Percentiles rank a stretch among this genome's conserved stretches.
Evolutionary conservation across 768 basidiomycete genomes (phyloP).

Genomic region (Trametes sanguinea): DNA sequence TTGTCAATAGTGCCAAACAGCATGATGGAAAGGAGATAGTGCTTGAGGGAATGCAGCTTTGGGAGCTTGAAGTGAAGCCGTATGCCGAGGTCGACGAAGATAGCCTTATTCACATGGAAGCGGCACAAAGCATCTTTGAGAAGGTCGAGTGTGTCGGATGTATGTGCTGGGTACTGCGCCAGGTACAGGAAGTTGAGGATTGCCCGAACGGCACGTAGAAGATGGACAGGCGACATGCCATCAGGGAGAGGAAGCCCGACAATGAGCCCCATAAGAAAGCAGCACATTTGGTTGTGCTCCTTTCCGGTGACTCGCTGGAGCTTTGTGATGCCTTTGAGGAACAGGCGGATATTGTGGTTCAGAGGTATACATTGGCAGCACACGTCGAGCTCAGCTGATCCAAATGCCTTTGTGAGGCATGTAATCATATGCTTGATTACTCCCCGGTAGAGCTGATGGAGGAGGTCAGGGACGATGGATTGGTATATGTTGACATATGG

Average conservation of each 20-base stretch:
- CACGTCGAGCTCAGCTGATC: too few species aligned
- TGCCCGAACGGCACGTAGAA: too few species aligned
- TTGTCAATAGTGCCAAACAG: slow-evolving; percentile 25
- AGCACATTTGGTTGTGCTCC: slow-evolving; percentile 21
- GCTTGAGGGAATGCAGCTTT: slow-evolving; percentile 24
- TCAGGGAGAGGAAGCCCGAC: slow-evolving; percentile 18
- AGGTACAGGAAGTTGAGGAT: too few species aligned
- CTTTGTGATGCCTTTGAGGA: slow-evolving; percentile 45
- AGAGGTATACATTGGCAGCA: not conserved
- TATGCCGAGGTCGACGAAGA: too few species aligned
- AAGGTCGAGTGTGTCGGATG: too few species aligned
- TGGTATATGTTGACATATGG: slow-evolving; percentile 41
- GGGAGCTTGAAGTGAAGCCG: not conserved
- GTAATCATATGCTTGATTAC: slow-evolving; percentile 28
- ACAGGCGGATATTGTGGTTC: slow-evolving; percentile 27
- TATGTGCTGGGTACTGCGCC: too few species aligned
- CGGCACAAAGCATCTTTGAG: too few species aligned
- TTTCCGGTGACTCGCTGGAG: slow-evolving; percentile 38
- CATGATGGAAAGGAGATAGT: slow-evolving; percentile 1
- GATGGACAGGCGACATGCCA: too few species aligned
- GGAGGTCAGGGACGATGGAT: slow-evolving; percentile 40
- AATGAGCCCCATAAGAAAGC: slow-evolving; percentile 23
- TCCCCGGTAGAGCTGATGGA: slow-evolving; percentile 46
- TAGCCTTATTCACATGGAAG: too few species aligned
- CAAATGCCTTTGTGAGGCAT: slow-evolving; percentile 17